Percentiles rank a stretch among this genome's conserved stretches.
These are phyloP conservation scores for Digitaria exilis DNA, from an alignment of 202 grass and related monocot genomes.

Conservation along the genomic window DNA sequence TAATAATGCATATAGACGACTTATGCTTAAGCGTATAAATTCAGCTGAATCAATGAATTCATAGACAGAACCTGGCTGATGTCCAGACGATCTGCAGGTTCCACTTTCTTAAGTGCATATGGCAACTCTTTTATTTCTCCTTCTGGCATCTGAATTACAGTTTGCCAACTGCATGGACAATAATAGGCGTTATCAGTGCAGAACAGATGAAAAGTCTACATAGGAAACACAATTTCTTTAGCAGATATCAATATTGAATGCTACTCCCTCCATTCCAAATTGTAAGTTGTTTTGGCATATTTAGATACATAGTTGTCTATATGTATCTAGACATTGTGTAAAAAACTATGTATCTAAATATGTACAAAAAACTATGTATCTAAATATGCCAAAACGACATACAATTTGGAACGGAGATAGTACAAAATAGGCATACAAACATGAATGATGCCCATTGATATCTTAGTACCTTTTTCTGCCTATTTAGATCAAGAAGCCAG, in stretches of 20 bases:
- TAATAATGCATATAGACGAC: background rate
- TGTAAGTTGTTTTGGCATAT: too few relatives aligned
- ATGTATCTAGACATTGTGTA: too few relatives aligned
- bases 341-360: too few relatives aligned
- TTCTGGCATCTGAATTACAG: conserved; percentile 71
- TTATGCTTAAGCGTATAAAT: conserved; percentile 27
- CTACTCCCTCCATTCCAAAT: too few relatives aligned
- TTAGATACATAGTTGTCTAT: too few relatives aligned
- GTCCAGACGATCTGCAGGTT: conserved; percentile 41
- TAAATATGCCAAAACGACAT: too few relatives aligned
- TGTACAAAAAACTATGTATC: too few relatives aligned
- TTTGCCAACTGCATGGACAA: conserved; percentile 76
- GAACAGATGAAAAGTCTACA: conserved; percentile 1
- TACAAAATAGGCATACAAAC: conserved; percentile 5
- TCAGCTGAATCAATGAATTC: conserved; percentile 11
- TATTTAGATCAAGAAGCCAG: conserved; percentile 1
- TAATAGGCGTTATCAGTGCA: conserved; percentile 12
- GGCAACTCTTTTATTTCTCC: conserved; percentile 76
- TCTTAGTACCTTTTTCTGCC: background rate
- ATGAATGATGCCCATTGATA: background rate
- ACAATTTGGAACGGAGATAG: too few relatives aligned
- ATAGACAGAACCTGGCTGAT: conserved; percentile 50
- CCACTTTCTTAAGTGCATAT: conserved; percentile 70
- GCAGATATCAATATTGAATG: too few relatives aligned
- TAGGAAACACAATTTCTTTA: conserved; percentile 5